These are phyloP conservation scores for Phanerodontia chrysosporium DNA, from an alignment of 768 basidiomycete genomes.

Conservation along the genomic window DNA sequence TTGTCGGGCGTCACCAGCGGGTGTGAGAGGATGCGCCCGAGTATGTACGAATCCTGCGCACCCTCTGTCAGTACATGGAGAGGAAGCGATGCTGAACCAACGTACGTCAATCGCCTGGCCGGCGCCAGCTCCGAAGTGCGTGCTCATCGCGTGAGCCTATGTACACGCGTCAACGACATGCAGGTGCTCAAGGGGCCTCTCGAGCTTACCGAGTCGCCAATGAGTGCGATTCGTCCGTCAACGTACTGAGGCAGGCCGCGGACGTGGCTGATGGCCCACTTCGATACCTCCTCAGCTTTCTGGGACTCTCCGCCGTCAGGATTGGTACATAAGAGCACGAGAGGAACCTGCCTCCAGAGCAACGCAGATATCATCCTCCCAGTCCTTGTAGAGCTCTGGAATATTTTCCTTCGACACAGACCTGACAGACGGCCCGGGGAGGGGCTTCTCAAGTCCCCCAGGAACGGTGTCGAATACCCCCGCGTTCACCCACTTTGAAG, in stretches of 20 bases:
- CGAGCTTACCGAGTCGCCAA: constrained; percentile 29
- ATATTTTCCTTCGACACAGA: constrained; percentile 27
- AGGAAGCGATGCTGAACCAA: no score
- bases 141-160: no score
- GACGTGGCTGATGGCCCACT: constrained; percentile 22
- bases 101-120: no score
- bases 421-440: neutral
- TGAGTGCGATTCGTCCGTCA: constrained; percentile 19
- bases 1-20: no score
- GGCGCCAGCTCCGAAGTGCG: no score
- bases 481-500: neutral
- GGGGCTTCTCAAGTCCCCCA: neutral
- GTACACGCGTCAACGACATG: no score
- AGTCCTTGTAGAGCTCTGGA: constrained; percentile 19
- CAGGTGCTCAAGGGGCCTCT: no score
- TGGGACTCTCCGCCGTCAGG: no score
- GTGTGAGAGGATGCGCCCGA: no score
- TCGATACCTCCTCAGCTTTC: neutral
- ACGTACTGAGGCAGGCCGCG: constrained; percentile 20
- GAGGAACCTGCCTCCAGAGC: neutral
- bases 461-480: neutral
- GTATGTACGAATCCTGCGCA: no score
- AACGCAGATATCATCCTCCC: neutral
- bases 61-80: no score
- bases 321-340: neutral